These are phyloP conservation scores for Mucor circinelloides DNA, from an alignment of 371 early-diverging fungal genomes.

Conservation along the genomic window DNA sequence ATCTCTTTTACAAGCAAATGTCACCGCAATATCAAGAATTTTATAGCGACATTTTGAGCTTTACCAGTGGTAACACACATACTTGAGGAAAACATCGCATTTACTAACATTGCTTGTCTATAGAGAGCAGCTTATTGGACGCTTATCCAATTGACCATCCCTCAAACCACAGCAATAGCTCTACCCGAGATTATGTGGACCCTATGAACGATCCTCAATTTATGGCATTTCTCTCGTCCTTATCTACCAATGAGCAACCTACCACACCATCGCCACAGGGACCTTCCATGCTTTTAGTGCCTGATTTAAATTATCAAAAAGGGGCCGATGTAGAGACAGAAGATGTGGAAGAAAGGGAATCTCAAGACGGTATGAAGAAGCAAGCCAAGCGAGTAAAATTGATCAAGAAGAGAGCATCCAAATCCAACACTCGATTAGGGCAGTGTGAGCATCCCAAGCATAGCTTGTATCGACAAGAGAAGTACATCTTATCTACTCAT, in stretches of 20 bases:
- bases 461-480: slow-evolving; percentile 21
- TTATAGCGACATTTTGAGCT: slow-evolving; percentile 8
- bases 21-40: neutral
- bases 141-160: neutral
- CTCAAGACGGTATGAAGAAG: neutral
- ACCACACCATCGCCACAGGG: neutral
- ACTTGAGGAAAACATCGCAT: neutral
- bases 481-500: neutral
- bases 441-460: slow-evolving; percentile 33
- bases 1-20: neutral
- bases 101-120: neutral
- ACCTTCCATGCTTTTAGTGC: neutral
- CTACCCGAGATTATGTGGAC: slow-evolving; percentile 4
- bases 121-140: neutral
- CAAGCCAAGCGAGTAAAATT: neutral
- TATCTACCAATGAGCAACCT: neutral
- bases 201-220: slow-evolving; percentile 21
- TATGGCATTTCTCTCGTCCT: slow-evolving; percentile 14
- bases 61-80: slow-evolving; percentile 1
- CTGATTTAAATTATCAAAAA: neutral
- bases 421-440: slow-evolving; percentile 4
- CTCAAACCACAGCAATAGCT: neutral
- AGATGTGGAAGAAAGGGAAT: neutral
- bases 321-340: neutral
- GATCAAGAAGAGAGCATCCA: neutral